Percentiles rank a stretch among this genome's conserved stretches.
Evolutionary conservation across 257 asterid genomes (phyloP).

Genomic region (Solanum acaule): DNA sequence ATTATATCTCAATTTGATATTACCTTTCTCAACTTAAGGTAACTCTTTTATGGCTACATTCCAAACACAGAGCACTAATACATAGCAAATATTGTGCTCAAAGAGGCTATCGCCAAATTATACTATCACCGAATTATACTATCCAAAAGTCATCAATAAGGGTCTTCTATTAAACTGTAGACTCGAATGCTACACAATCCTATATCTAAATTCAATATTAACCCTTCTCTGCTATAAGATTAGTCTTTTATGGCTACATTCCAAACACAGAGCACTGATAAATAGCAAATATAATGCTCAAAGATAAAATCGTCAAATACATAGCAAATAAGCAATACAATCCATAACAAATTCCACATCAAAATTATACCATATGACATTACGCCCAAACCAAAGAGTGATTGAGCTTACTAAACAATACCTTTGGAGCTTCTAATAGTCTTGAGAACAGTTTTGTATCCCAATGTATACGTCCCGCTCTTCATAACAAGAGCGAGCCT

Average conservation of each 20-base stretch:
- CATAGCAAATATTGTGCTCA: neutral
- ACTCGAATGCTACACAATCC: neutral
- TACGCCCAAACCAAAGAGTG: neutral
- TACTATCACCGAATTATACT: too few relatives aligned
- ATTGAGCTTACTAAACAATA: neutral
- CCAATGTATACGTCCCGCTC: constrained; percentile 59
- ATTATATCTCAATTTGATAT: neutral
- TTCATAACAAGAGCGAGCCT: constrained; percentile 77
- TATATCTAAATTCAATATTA: neutral
- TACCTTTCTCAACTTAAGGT: neutral
- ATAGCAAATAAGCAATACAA: neutral
- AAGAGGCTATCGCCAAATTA: too few relatives aligned
- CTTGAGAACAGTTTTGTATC: constrained; percentile 50
- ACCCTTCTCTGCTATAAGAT: neutral
- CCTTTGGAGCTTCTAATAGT: constrained; percentile 47
- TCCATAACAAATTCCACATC: neutral
- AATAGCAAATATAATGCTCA: neutral
- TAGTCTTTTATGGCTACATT: neutral
- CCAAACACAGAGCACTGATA: neutral
- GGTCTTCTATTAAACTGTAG: too few relatives aligned
- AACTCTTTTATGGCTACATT: neutral
- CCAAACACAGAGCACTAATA: neutral
- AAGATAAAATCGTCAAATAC: neutral
- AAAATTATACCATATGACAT: neutral
- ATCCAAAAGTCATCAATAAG: too few relatives aligned